Evolutionary conservation across 306 rosid genomes (phyloP).

Genomic region (Trichosanthes cucumerina): DNA sequence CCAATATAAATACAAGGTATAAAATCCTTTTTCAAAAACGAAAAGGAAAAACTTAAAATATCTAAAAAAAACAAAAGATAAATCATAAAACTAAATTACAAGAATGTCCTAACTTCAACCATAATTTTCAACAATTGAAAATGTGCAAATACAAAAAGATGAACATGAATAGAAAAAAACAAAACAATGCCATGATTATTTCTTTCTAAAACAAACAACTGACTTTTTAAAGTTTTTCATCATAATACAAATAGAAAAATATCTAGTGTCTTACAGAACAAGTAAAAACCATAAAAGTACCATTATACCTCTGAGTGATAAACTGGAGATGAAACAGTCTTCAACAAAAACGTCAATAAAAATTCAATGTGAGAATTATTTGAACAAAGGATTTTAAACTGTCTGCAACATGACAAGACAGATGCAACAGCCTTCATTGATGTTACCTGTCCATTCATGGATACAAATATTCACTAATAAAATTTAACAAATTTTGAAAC

Average conservation of each 20-base stretch:
- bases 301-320: constrained; percentile 60
- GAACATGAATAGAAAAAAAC: background rate
- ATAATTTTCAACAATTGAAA: no score
- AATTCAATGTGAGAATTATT: constrained; percentile 37
- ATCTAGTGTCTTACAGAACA: constrained; percentile 1
- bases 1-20: no score
- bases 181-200: no score
- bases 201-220: background rate
- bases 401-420: constrained; percentile 48
- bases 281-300: constrained; percentile 11
- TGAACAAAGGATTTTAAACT: constrained; percentile 29
- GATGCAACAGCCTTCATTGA: constrained; percentile 64
- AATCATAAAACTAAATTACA: no score
- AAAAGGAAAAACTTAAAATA: no score
- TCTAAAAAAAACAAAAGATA: no score
- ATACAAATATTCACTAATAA: constrained; percentile 14
- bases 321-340: constrained; percentile 41
- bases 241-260: constrained; percentile 6
- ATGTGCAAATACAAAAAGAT: background rate
- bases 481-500: background rate
- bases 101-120: no score
- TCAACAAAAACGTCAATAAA: constrained; percentile 67
- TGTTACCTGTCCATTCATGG: constrained; percentile 36
- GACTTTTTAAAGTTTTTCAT: background rate
- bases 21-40: no score